Evolutionary conservation across 352 stramenopile species (phyloP), one percentile per base, ranked within the genome.

Genomic region (Globisporangium polare): DNA sequence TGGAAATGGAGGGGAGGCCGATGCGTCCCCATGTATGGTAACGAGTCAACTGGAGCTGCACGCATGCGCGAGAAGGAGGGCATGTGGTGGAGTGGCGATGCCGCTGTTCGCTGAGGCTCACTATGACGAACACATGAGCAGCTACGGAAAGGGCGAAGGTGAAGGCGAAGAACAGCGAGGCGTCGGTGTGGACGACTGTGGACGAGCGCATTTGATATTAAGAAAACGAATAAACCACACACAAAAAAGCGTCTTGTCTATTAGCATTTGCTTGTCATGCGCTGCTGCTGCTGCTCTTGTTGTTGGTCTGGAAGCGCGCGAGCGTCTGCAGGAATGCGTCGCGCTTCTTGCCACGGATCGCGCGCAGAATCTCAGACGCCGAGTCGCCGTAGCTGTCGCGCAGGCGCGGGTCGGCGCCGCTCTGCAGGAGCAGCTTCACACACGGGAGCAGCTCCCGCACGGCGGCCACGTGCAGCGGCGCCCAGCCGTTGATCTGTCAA

Each of bases 381-480:
- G 68, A 72, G 59, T 93, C 83, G 8, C 80, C 78, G 60, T 86
- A 91, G 1, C 66, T 37, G 55, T 93, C 84, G 18, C 56, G 53
- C n/a, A 85, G 65, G 0, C 55, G 61, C 53, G 58, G 20, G 46
- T 77, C 53, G 1, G 80, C 78, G 7, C 78, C 84, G 0, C 70
- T 66, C 5, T 57, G 53, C 3, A 93, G 45, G 13, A 93, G 77
- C 27, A 81, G 50, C 18, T 78, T 71, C n/a, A 76, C 64, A 42
- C 81, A 86, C 7, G 66, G 46, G 8, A 83, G 53, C 31, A 72
- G 45, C 17, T 79, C 67, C 2, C 81, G 82, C n/a, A 86, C 73
- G 0, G 81, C 69, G 0, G 84, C 84, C 8, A 93, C 66, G 55
- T 93, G 83, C 5, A 93, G 73, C 49, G 83, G 69, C 26, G 78